A percentile compares a stretch with the other conserved stretches of the same genome.
These are phyloP conservation scores for Sphaerulina vaccinii DNA, from an alignment of 2,329 filamentous ascomycete genomes.

Conservation along the genomic window DNA sequence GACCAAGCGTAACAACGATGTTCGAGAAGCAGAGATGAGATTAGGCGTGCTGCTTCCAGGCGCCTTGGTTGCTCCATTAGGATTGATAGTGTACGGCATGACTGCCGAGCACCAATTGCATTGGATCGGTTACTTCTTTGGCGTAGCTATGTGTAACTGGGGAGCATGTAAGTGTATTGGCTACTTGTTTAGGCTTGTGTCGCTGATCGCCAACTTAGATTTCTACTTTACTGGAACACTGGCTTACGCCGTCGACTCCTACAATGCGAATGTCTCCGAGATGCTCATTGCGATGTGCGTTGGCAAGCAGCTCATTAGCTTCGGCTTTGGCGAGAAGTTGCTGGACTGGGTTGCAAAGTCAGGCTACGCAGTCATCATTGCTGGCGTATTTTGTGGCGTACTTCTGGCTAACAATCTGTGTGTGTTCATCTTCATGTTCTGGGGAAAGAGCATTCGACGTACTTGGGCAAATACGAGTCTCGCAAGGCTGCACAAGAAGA, in stretches of 20 bases:
- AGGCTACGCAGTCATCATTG: slow-evolving; percentile 39
- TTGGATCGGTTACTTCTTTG: slow-evolving; percentile 42
- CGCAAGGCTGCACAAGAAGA: slow-evolving; percentile 34
- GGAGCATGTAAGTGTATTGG: slow-evolving; percentile 33
- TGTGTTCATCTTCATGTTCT: slow-evolving; percentile 38
- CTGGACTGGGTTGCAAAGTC: slow-evolving; percentile 38
- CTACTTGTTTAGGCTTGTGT: background rate
- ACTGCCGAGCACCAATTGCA: slow-evolving; percentile 37
- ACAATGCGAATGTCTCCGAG: slow-evolving; percentile 59
- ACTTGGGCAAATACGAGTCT: slow-evolving; percentile 36
- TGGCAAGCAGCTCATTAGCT: slow-evolving; percentile 40
- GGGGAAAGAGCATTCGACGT: slow-evolving; percentile 37
- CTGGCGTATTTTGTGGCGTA: slow-evolving; percentile 38
- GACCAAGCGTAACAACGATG: slow-evolving; percentile 30
- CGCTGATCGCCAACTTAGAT: slow-evolving; percentile 3
- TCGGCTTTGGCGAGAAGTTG: slow-evolving; percentile 37
- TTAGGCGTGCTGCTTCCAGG: slow-evolving; percentile 38
- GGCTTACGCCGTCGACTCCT: slow-evolving; percentile 61
- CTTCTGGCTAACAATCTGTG: slow-evolving; percentile 38
- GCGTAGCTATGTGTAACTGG: slow-evolving; percentile 40
- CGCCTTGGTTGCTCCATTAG: slow-evolving; percentile 37
- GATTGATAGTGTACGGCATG: slow-evolving; percentile 39
- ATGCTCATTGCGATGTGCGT: slow-evolving; percentile 53
- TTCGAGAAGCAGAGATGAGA: slow-evolving; percentile 37
- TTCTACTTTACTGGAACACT: slow-evolving; percentile 50